Conservation (phyloP, 2,329 filamentous ascomycete genomes). For the Lojkania enalia region DNA sequence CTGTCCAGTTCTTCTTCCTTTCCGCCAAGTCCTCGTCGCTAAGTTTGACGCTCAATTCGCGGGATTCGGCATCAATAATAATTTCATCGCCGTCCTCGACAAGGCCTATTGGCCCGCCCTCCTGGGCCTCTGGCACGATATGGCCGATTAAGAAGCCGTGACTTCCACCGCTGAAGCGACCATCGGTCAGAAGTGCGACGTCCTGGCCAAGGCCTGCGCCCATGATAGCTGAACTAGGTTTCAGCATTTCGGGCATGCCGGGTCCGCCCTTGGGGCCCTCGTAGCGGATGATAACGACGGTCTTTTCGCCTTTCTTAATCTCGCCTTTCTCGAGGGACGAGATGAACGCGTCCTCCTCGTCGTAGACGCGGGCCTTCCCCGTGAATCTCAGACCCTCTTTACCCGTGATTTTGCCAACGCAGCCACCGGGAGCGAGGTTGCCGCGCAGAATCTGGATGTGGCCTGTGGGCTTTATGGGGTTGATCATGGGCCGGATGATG, state of each 20-base stretch:
- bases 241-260: conserved; percentile 77
- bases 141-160: conserved; percentile 89
- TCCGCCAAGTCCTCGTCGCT: conserved; percentile 63
- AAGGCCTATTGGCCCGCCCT: conserved; percentile 81
- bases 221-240: conserved; percentile 73
- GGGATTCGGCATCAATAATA: conserved; percentile 78
- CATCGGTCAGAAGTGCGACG: conserved; percentile 74
- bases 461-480: conserved; percentile 71
- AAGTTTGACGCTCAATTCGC: conserved; percentile 67
- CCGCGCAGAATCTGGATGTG: conserved; percentile 75
- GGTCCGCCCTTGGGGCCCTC: conserved; percentile 74
- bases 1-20: conserved; percentile 55
- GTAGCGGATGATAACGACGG: conserved; percentile 75
- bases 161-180: conserved; percentile 76
- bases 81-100: conserved; percentile 81
- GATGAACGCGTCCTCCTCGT: conserved; percentile 71
- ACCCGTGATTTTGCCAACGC: conserved; percentile 75
- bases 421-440: conserved; percentile 69
- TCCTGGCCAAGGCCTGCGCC: conserved; percentile 72
- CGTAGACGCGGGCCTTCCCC: conserved; percentile 71
- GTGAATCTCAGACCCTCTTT: conserved; percentile 71
- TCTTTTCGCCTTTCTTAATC: conserved; percentile 76
- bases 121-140: conserved; percentile 84
- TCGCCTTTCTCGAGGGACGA: conserved; percentile 66
- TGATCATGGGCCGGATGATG: conserved; percentile 68